Conservation (phyloP, 1,284 basidiomycete genomes). For the Malassezia obtusa region DNA sequence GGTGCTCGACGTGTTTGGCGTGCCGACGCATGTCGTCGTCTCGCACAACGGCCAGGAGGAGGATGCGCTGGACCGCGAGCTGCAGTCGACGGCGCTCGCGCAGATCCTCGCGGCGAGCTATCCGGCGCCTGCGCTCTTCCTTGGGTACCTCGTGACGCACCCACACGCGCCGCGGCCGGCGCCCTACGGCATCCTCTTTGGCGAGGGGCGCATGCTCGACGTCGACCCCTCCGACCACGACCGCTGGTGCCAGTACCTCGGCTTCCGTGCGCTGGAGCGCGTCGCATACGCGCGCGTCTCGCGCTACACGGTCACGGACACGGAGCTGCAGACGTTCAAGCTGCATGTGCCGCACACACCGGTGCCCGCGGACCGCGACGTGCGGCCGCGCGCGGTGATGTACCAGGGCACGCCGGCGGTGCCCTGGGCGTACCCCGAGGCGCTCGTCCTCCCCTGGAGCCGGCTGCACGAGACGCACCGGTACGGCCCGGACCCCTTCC, state of each 20-base stretch:
- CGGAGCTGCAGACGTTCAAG: slow-evolving; percentile 43
- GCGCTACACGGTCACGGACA: slow-evolving; percentile 41
- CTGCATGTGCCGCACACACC: slow-evolving; percentile 25
- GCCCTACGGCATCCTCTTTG: slow-evolving; percentile 68
- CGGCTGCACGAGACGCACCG: slow-evolving; percentile 4
- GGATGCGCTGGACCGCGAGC: slow-evolving; percentile 72
- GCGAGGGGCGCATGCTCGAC: slow-evolving; percentile 44
- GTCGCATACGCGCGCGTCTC: slow-evolving; percentile 39
- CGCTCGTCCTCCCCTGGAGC: background rate
- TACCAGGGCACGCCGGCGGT: background rate
- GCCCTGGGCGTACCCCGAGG: slow-evolving; percentile 3
- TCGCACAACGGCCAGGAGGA: slow-evolving; percentile 90
- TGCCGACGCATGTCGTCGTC: slow-evolving; percentile 69
- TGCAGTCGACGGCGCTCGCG: slow-evolving; percentile 74
- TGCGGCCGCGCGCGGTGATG: slow-evolving; percentile 2
- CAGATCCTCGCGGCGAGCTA: slow-evolving; percentile 65
- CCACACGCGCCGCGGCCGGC: slow-evolving; percentile 64
- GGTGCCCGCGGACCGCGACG: slow-evolving; percentile 27
- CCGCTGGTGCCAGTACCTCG: slow-evolving; percentile 45
- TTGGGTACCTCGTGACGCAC: slow-evolving; percentile 62
- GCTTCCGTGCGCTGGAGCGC: slow-evolving; percentile 35
- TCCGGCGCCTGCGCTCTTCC: slow-evolving; percentile 70
- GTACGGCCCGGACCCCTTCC: slow-evolving; percentile 2
- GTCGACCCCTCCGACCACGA: slow-evolving; percentile 51
- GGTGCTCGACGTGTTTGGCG: slow-evolving; percentile 71